phyloP scores from a whole-genome alignment of 352 stramenopile genomes.

The Aphanomyces invadans region DNA sequence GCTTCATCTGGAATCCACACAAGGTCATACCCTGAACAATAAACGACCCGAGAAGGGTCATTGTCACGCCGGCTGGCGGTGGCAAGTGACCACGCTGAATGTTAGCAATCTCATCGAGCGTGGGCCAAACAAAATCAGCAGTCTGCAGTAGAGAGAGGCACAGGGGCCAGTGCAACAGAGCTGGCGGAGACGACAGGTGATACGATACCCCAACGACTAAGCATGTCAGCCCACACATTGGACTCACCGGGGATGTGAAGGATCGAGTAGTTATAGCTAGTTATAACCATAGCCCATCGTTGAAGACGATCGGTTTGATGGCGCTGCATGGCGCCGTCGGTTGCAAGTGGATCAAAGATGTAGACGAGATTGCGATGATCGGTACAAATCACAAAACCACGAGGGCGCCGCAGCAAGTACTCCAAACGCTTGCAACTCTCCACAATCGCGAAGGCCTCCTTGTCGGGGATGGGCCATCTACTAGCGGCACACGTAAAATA shows the following conservation, averaged over 20 bases:
- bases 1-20: neutral
- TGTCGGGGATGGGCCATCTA: constrained; percentile 20
- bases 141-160: neutral
- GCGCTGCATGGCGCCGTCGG: constrained; percentile 8
- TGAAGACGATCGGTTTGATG: constrained; percentile 31
- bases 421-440: neutral
- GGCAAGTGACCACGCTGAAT: neutral
- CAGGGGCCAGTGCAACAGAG: neutral
- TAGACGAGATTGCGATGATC: constrained; percentile 29
- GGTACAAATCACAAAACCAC: constrained; percentile 23
- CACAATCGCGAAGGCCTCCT: constrained; percentile 27
- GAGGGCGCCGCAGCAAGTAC: neutral
- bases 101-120: constrained; percentile 4
- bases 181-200: neutral
- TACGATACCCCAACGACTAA: constrained; percentile 25
- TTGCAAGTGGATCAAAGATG: constrained; percentile 27
- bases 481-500: neutral
- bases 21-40: neutral
- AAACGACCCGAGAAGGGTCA: neutral
- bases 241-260: constrained; percentile 26
- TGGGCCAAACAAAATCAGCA: constrained; percentile 7
- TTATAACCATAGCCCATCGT: constrained; percentile 26
- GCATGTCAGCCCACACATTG: constrained; percentile 34
- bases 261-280: constrained; percentile 28
- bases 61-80: neutral